Conservation (phyloP, 306 rosid species). For the Begonia masoniana region DNA sequence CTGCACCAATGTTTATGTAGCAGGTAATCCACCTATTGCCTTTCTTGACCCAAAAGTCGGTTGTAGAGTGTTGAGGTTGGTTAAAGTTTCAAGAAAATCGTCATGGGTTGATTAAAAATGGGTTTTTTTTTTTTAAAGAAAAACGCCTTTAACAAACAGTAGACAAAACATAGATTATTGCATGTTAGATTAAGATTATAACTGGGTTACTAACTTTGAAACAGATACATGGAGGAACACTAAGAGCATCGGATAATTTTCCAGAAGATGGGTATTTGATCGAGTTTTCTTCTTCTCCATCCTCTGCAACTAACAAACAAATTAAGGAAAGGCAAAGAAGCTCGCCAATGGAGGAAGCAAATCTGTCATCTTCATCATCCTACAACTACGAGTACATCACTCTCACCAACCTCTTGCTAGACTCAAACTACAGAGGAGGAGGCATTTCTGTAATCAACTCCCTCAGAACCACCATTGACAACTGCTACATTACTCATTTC, state of each 20-base stretch:
- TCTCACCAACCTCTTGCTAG: slow-evolving; percentile 53
- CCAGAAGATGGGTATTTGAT: slow-evolving; percentile 47
- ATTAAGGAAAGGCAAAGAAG: not conserved
- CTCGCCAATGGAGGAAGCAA: slow-evolving; percentile 8
- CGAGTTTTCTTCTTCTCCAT: slow-evolving; percentile 43
- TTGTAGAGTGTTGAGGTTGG: too few relatives aligned
- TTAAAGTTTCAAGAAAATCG: not conserved
- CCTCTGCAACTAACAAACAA: slow-evolving; percentile 9
- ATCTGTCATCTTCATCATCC: slow-evolving; percentile 30
- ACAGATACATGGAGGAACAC: slow-evolving; percentile 83
- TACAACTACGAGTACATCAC: slow-evolving; percentile 73
- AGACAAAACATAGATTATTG: not conserved
- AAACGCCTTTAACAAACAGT: not conserved
- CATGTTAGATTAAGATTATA: slow-evolving; percentile 1
- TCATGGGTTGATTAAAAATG: not conserved
- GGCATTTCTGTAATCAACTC: slow-evolving; percentile 69
- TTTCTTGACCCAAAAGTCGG: too few relatives aligned
- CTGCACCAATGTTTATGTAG: too few relatives aligned
- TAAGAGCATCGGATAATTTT: slow-evolving; percentile 55
- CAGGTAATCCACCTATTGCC: too few relatives aligned
- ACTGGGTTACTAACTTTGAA: not conserved
- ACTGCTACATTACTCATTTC: slow-evolving; percentile 84
- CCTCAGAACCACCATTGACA: slow-evolving; percentile 62
- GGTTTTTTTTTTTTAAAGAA: not conserved
- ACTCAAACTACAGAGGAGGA: slow-evolving; percentile 79